phyloP scores from a whole-genome alignment of 2,329 filamentous ascomycete species.

The Xylaria sp. region DNA sequence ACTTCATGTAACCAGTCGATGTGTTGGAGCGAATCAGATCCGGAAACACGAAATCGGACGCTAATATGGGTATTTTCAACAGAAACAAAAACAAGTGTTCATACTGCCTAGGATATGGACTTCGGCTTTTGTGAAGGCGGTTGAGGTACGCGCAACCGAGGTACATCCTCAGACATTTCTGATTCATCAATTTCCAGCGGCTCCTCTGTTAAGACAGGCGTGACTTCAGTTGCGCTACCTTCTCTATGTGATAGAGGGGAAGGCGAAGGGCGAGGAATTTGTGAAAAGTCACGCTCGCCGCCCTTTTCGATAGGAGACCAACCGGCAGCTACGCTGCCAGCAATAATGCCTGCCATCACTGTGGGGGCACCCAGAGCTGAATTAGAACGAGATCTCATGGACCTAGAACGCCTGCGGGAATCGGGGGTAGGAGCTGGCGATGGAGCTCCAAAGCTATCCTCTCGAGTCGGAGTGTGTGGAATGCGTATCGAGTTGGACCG shows the following conservation, averaged over 20 bases:
- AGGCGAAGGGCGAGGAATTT: conserved; percentile 49
- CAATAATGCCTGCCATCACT: conserved; percentile 86
- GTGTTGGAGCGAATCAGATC: conserved; percentile 1
- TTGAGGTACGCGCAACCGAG: conserved; percentile 47
- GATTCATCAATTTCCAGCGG: conserved; percentile 49
- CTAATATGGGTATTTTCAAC: conserved; percentile 31
- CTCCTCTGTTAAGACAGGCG: conserved; percentile 51
- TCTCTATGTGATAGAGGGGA: conserved; percentile 48
- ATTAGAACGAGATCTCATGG: conserved; percentile 72
- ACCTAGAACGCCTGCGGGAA: conserved; percentile 72
- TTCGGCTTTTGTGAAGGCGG: conserved; percentile 48
- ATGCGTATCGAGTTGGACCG: conserved; percentile 70
- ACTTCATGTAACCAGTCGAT: conserved; percentile 3
- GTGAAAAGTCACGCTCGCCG: conserved; percentile 52
- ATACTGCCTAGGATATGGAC: conserved; percentile 49
- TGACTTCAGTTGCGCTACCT: conserved; percentile 43
- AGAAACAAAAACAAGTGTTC: conserved; percentile 42
- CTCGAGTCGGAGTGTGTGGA: conserved; percentile 71
- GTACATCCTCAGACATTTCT: conserved; percentile 43
- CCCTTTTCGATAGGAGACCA: conserved; percentile 75
- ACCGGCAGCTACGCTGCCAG: conserved; percentile 77
- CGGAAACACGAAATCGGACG: conserved; percentile 2
- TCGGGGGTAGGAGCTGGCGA: conserved; percentile 65
- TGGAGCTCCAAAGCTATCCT: conserved; percentile 61
- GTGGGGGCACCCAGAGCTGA: conserved; percentile 79